phyloP scores from a whole-genome alignment of 768 basidiomycete species.

The Lanmaoa rubissima region DNA sequence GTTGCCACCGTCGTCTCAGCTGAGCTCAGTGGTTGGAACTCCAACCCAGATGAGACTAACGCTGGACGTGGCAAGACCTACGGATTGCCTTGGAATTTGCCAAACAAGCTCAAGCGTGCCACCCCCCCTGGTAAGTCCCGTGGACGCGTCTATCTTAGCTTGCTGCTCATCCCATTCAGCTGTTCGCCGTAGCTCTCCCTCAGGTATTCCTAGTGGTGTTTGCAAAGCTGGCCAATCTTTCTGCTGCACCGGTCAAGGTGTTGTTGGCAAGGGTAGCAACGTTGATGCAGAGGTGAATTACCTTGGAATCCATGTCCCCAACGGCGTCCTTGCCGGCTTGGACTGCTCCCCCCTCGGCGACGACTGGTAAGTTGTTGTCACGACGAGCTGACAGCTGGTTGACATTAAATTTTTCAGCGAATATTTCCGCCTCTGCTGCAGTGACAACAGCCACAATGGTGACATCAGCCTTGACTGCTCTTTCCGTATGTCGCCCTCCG shows the following conservation, averaged over 20 bases:
- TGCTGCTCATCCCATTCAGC: constrained; percentile 21
- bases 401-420: background rate
- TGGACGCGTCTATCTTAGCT: background rate
- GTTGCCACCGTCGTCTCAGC: constrained; percentile 38
- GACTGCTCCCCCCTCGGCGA: constrained; percentile 33
- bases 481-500: too few relatives aligned
- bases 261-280: fast-evolving
- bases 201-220: constrained; percentile 29
- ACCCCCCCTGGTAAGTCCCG: constrained; percentile 29
- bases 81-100: too few relatives aligned
- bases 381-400: background rate
- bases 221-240: constrained; percentile 19
- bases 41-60: too few relatives aligned
- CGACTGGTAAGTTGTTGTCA: constrained; percentile 15
- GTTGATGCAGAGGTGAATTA: background rate
- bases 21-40: too few relatives aligned
- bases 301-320: fast-evolving
- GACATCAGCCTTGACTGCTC: too few relatives aligned
- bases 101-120: too few relatives aligned
- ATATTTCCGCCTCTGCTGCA: too few relatives aligned
- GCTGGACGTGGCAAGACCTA: too few relatives aligned
- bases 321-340: constrained; percentile 19
- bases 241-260: constrained; percentile 16
- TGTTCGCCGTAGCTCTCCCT: constrained; percentile 38
- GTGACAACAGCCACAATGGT: too few relatives aligned